A percentile compares a stretch with the other conserved stretches of the same genome.
Conservation (phyloP, 2,329 filamentous ascomycete genomes). For the Anthostomella pinea region DNA sequence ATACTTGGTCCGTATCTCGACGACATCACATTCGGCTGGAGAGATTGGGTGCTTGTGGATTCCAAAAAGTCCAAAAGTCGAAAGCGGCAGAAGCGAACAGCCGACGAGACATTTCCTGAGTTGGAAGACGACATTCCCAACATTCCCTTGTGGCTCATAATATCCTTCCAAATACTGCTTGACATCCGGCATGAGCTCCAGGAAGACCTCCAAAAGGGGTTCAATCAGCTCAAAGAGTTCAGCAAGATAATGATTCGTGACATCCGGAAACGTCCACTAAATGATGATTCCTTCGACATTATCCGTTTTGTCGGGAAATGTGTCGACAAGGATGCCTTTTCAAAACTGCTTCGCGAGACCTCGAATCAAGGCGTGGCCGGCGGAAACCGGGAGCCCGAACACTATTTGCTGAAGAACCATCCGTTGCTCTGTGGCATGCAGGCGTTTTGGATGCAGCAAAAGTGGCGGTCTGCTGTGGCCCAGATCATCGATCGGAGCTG, state of each 20-base stretch:
- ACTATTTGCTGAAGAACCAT: background rate
- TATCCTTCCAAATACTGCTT: background rate
- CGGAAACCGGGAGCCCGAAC: background rate
- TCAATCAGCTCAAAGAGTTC: background rate
- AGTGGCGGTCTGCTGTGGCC: background rate
- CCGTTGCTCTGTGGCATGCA: background rate
- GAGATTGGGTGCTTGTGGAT: too few relatives aligned
- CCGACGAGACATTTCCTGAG: too few relatives aligned
- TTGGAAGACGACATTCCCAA: background rate
- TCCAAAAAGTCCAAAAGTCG: too few relatives aligned
- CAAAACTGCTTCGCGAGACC: too few relatives aligned
- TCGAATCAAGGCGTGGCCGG: too few relatives aligned
- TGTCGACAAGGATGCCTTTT: background rate
- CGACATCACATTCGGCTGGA: background rate
- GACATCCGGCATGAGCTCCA: background rate
- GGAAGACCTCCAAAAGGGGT: background rate
- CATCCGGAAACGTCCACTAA: background rate
- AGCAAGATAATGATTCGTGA: background rate
- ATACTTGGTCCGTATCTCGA: background rate
- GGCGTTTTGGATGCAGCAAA: background rate
- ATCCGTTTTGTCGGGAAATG: background rate
- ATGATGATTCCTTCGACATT: background rate
- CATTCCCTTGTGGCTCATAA: background rate
- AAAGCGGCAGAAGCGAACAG: too few relatives aligned
- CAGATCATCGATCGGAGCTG: background rate